These are phyloP conservation scores for Pilasporangium apinafurcum DNA, from an alignment of 352 stramenopile species.

Conservation along the genomic window DNA sequence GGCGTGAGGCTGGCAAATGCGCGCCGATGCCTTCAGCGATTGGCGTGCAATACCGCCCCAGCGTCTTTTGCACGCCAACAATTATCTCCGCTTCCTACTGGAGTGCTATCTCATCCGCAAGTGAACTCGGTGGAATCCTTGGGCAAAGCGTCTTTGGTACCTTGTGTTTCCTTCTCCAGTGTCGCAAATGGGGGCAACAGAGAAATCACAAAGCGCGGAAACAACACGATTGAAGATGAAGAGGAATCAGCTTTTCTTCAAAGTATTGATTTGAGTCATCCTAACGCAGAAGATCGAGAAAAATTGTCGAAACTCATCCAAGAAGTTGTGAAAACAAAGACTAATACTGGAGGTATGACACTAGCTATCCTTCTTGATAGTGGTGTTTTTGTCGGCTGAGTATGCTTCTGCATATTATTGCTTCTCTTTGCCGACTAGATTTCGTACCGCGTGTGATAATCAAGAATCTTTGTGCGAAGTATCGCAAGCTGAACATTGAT, in stretches of 20 bases:
- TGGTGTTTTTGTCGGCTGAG: background rate
- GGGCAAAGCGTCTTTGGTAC: no score
- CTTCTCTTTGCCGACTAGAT: conserved; percentile 22
- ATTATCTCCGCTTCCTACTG: no score
- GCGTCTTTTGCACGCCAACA: no score
- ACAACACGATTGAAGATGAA: conserved; percentile 8
- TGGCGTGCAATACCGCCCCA: no score
- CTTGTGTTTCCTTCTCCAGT: no score
- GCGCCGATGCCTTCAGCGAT: no score
- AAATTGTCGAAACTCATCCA: conserved; percentile 65
- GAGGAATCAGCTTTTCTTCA: conserved; percentile 40
- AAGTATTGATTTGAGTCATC: conserved; percentile 36
- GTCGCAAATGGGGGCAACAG: background rate
- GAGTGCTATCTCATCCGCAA: no score
- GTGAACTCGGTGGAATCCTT: no score
- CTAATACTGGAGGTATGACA: conserved; percentile 53
- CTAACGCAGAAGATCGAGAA: conserved; percentile 21
- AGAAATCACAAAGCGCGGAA: background rate
- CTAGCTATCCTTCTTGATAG: conserved; percentile 1
- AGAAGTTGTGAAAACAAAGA: conserved; percentile 61
- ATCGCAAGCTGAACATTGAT: conserved; percentile 57
- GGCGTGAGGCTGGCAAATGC: no score
- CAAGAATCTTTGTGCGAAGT: conserved; percentile 56
- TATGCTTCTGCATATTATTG: no score
- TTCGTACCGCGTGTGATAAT: conserved; percentile 78